A percentile compares a stretch with the other conserved stretches of the same genome.
Conservation (phyloP, 2,329 filamentous ascomycete genomes). For the Fusarium keratoplasticum region DNA sequence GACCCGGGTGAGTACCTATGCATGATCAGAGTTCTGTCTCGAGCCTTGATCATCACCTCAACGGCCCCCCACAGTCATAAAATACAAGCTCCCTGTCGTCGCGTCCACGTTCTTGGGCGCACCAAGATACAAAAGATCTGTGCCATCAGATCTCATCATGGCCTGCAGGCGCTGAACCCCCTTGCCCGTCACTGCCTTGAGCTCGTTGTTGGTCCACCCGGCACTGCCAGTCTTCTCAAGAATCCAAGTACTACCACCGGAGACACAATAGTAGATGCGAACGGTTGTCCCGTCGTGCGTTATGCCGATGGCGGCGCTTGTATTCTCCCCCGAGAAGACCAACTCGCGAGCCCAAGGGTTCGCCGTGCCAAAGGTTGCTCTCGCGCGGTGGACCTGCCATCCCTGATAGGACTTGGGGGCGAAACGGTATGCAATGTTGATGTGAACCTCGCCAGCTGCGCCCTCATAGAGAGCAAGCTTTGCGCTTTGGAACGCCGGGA, state of each 20-base stretch:
- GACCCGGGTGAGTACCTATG: neutral
- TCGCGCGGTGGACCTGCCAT: constrained; percentile 34
- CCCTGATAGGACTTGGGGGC: constrained; percentile 22
- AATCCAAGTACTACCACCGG: constrained; percentile 29
- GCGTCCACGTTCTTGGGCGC: constrained; percentile 21
- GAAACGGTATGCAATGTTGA: constrained; percentile 34
- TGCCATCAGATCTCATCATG: constrained; percentile 20
- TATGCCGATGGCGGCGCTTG: constrained; percentile 32
- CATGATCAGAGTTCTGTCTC: neutral
- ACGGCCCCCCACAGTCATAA: constrained; percentile 4
- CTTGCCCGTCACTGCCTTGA: constrained; percentile 9
- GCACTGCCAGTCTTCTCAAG: constrained; percentile 15
- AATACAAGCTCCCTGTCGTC: constrained; percentile 26
- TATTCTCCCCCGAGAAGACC: constrained; percentile 21
- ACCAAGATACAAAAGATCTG: constrained; percentile 23
- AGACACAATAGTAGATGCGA: constrained; percentile 36
- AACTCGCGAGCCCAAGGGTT: constrained; percentile 34
- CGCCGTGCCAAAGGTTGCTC: constrained; percentile 16
- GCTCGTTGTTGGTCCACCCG: constrained; percentile 19
- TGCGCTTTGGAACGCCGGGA: constrained; percentile 34
- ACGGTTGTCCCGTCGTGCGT: constrained; percentile 30
- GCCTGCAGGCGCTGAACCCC: constrained; percentile 23
- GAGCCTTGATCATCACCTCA: neutral
- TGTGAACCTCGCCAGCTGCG: constrained; percentile 19
- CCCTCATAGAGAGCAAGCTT: constrained; percentile 37